Conservation (phyloP, 345 rosid genomes). For the Citropsis articulata region DNA sequence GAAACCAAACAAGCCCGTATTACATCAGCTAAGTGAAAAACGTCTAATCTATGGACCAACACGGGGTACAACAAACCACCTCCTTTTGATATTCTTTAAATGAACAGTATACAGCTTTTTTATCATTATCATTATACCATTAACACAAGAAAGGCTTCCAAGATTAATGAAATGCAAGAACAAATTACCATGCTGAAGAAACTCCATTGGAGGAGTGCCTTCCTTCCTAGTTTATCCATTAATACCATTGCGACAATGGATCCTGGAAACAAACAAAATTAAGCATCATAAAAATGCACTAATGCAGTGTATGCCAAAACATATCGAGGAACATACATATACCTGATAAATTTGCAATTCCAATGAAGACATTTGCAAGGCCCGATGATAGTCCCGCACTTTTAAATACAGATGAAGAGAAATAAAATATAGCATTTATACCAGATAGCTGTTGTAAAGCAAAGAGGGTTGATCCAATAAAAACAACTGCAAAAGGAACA, state of each 20-base stretch:
- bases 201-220: slow-evolving; percentile 73
- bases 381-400: slow-evolving; percentile 88
- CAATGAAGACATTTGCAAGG: slow-evolving; percentile 70
- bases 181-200: slow-evolving; percentile 72
- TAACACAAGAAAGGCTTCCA: slow-evolving; percentile 1
- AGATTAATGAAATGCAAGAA: slow-evolving; percentile 6
- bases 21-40: background rate
- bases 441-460: slow-evolving; percentile 99
- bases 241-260: slow-evolving; percentile 80
- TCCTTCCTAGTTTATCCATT: slow-evolving; percentile 95
- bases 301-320: slow-evolving; percentile 6
- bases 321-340: slow-evolving; percentile 10
- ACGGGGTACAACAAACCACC: background rate
- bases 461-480: slow-evolving; percentile 99
- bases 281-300: slow-evolving; percentile 6
- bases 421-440: slow-evolving; percentile 97
- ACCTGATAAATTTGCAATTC: slow-evolving; percentile 82
- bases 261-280: slow-evolving; percentile 41
- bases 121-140: background rate
- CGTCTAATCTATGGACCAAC: background rate
- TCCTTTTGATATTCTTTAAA: background rate
- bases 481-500: slow-evolving; percentile 98
- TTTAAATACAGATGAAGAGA: slow-evolving; percentile 96
- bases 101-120: background rate
- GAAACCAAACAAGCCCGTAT: background rate